These are phyloP conservation scores for Umbilicus rupestris DNA, from an alignment of 164 flowering plant species.

Conservation along the genomic window DNA sequence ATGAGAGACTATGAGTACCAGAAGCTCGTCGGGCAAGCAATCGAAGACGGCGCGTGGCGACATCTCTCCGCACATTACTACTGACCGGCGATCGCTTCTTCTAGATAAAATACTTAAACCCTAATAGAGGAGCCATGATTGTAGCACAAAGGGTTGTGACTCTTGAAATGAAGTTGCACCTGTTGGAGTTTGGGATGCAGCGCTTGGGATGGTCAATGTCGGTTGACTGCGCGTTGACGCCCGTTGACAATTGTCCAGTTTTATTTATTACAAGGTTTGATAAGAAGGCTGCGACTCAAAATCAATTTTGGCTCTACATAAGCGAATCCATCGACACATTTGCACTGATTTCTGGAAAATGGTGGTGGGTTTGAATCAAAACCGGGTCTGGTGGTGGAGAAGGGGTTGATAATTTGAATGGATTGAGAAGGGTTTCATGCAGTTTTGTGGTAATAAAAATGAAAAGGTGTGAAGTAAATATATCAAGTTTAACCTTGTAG, in stretches of 20 bases:
- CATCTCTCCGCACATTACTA: not conserved
- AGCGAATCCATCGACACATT: not conserved
- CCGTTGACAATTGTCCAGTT: too few species aligned
- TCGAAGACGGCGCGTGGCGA: not conserved
- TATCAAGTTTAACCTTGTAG: not conserved
- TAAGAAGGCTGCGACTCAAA: too few species aligned
- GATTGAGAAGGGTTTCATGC: not conserved
- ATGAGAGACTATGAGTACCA: conserved; percentile 17
- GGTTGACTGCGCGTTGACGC: too few species aligned
- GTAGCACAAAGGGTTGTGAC: too few species aligned
- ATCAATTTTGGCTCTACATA: too few species aligned
- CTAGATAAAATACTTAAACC: not conserved
- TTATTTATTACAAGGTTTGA: too few species aligned
- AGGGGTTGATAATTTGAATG: not conserved
- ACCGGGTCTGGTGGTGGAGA: not conserved
- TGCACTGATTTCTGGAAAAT: not conserved
- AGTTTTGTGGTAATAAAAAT: not conserved
- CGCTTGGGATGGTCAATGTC: too few species aligned
- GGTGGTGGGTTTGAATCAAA: not conserved
- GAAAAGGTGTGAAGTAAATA: not conserved
- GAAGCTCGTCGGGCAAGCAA: conserved; percentile 9
- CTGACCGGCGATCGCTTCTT: not conserved
- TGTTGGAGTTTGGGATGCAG: too few species aligned
- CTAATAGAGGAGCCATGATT: not conserved
- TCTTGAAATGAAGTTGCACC: too few species aligned